phyloP scores from a whole-genome alignment of 176 grass and related monocot species.

The Eleusine indica region DNA sequence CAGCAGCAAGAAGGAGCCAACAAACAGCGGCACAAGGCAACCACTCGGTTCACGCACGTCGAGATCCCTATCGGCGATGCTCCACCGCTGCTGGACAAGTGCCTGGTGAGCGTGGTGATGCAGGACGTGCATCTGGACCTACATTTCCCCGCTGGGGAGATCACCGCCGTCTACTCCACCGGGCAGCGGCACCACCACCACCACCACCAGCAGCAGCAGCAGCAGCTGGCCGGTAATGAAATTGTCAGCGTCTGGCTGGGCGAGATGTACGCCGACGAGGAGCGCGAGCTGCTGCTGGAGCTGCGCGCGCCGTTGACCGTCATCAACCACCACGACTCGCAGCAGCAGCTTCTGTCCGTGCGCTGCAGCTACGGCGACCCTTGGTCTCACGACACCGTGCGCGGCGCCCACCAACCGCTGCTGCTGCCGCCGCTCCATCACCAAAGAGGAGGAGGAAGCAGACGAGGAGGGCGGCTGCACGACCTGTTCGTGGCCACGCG shows the following conservation, averaged over 20 bases:
- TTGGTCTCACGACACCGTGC: constrained; percentile 48
- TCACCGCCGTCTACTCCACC: constrained; percentile 75
- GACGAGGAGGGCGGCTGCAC: constrained; percentile 42
- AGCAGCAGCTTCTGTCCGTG: constrained; percentile 49
- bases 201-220: constrained; percentile 35
- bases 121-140: constrained; percentile 80
- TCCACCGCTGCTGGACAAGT: constrained; percentile 62
- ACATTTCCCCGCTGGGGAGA: constrained; percentile 63
- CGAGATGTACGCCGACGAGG: constrained; percentile 91
- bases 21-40: background rate
- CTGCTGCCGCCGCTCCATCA: constrained; percentile 55
- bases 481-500: constrained; percentile 86
- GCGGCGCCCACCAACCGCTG: constrained; percentile 56
- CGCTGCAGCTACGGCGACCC: constrained; percentile 74
- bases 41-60: constrained; percentile 73
- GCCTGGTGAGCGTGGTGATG: constrained; percentile 89
- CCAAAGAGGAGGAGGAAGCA: background rate
- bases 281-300: constrained; percentile 89
- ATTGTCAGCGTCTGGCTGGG: constrained; percentile 46
- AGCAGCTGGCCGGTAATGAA: constrained; percentile 3
- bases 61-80: constrained; percentile 67
- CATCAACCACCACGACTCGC: background rate
- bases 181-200: constrained; percentile 42
- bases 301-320: constrained; percentile 54
- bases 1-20: background rate